Evolutionary conservation across 495 filamentous ascomycete species (phyloP), one percentile per base, ranked within the genome.

Genomic region (Pyrenula massariospora): DNA sequence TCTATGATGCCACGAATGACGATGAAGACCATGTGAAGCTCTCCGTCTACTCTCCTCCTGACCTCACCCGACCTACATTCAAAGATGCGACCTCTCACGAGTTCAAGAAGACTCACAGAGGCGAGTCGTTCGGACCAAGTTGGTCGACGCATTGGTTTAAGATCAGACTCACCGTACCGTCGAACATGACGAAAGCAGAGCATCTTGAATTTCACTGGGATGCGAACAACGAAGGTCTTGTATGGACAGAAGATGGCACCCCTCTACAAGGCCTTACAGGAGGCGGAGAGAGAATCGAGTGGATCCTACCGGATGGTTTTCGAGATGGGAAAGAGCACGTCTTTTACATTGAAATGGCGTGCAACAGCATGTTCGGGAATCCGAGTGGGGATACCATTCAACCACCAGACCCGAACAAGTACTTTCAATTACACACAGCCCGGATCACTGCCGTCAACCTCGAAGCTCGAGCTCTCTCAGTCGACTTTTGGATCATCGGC

Each of bases 101-200:
- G 47, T 98, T 94, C 71, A 76, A 76, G 24, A 72, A 80, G n/a
- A 87, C 92, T 1, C 73, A 76, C 15, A 83, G 90, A 54, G 91
- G 92, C 25, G 77, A 84, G 56, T 80, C 74, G 12, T 96, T 96
- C 62, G 93, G 93, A 2, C 93, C 93, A 11, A 91, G 90, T 50
- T 98, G 93, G 93, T 89, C 89, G 0, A 98, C 93, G n/a, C 92
- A 96, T 69, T 98, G 93, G 93, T 93, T 97, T 77, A 85, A 83
- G 49, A 80, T 95, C 54, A 72, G 82, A 48, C 72, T 98, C 56
- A 88, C 77, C 1, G 79, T 98, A 21, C 93, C 93, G 19, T 59
- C 76, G 60, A 73, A 88, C 1, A 76, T 96, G 59, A 73, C 66
- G 23, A 67, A 89, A 48, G 86, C 89, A 60, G 80, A 87, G 56